phyloP scores from a whole-genome alignment of 2,329 filamentous ascomycete genomes.

The Neonectria coccinea region DNA sequence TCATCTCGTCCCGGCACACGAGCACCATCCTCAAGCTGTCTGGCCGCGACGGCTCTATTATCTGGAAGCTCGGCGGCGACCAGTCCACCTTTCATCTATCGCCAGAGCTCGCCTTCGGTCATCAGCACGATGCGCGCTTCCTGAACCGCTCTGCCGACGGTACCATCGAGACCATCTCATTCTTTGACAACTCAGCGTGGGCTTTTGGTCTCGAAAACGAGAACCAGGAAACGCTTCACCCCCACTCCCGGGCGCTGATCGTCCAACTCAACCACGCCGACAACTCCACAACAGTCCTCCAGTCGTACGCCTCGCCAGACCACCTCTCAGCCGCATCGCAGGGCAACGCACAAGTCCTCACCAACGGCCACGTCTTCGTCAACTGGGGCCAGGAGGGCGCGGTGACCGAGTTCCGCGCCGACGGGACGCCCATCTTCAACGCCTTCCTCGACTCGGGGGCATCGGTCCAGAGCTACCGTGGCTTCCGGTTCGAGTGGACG shows the following conservation, averaged over 20 bases:
- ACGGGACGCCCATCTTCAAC: constrained; percentile 64
- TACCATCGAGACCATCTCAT: constrained; percentile 60
- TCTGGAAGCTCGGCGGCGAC: constrained; percentile 66
- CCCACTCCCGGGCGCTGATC: constrained; percentile 55
- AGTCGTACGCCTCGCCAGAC: constrained; percentile 62
- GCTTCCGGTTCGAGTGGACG: constrained; percentile 65
- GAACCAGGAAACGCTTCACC: background rate
- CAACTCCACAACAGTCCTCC: constrained; percentile 58
- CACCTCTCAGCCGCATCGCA: constrained; percentile 62
- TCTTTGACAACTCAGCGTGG: constrained; percentile 63
- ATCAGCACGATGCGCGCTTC: constrained; percentile 64
- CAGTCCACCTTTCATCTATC: constrained; percentile 48
- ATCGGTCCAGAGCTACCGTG: constrained; percentile 65
- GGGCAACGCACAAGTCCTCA: constrained; percentile 63
- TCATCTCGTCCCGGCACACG: constrained; percentile 43
- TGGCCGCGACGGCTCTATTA: constrained; percentile 58
- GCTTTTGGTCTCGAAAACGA: constrained; percentile 1
- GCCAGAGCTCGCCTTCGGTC: constrained; percentile 56
- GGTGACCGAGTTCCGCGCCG: constrained; percentile 59
- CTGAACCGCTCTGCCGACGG: constrained; percentile 49
- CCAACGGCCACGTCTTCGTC: constrained; percentile 65
- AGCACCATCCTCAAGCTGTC: constrained; percentile 46
- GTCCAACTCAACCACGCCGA: constrained; percentile 58
- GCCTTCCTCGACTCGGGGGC: constrained; percentile 57
- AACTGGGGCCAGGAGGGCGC: constrained; percentile 67